These are phyloP conservation scores for Penicillium carneum DNA, from an alignment of 2,329 filamentous ascomycete genomes.

Conservation along the genomic window DNA sequence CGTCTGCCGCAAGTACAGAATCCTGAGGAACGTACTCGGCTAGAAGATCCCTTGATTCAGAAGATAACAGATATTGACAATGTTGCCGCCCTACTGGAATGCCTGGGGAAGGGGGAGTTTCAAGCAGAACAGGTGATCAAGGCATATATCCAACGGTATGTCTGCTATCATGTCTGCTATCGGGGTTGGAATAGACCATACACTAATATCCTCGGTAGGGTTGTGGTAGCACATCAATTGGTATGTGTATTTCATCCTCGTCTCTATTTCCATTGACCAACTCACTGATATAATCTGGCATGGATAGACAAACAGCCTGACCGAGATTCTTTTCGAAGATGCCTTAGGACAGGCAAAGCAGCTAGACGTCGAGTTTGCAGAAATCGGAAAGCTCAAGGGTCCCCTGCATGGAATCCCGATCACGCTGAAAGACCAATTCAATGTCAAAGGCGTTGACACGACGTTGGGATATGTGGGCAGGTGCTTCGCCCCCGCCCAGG, in stretches of 20 bases:
- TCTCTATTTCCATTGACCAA: not conserved
- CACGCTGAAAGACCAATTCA: constrained; percentile 68
- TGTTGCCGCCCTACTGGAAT: constrained; percentile 32
- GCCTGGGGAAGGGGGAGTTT: constrained; percentile 35
- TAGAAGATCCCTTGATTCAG: constrained; percentile 36
- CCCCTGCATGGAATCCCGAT: constrained; percentile 63
- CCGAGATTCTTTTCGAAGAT: constrained; percentile 47
- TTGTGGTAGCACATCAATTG: constrained; percentile 42
- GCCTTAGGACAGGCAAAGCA: constrained; percentile 43
- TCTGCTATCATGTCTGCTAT: not conserved
- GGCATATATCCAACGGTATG: constrained; percentile 47
- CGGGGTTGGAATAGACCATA: not conserved
- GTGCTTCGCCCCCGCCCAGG: constrained; percentile 57
- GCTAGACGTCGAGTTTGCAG: constrained; percentile 40
- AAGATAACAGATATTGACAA: constrained; percentile 45
- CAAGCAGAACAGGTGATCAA: constrained; percentile 40
- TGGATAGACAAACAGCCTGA: constrained; percentile 48
- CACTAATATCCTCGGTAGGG: constrained; percentile 26
- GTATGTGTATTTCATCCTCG: constrained; percentile 17
- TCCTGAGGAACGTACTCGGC: constrained; percentile 36
- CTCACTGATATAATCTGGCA: not conserved
- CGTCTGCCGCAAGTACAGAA: constrained; percentile 35
- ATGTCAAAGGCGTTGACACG: constrained; percentile 64
- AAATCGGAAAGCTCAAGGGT: constrained; percentile 55
- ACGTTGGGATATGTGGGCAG: constrained; percentile 66